Percentiles rank a stretch among this genome's conserved stretches.
Evolutionary conservation across 805 yeast genomes (phyloP).

Genomic region (Cephaloascus fragrans): DNA sequence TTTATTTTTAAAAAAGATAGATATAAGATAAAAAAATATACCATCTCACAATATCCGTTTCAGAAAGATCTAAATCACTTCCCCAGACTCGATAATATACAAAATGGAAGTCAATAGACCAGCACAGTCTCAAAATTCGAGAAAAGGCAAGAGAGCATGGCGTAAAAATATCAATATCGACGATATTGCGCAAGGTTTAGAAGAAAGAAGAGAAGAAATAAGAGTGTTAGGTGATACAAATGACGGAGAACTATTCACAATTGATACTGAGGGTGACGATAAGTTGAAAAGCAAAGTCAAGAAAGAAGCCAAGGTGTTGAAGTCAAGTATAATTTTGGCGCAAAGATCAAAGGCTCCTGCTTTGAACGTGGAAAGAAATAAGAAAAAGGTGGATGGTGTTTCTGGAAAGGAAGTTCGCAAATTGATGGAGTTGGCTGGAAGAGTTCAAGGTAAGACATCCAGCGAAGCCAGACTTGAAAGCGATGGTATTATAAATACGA

Average conservation of each 20-base stretch:
- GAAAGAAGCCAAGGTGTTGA: slow-evolving; percentile 33
- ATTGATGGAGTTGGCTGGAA: slow-evolving; percentile 71
- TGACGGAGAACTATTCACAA: slow-evolving; percentile 42
- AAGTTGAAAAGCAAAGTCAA: slow-evolving; percentile 22
- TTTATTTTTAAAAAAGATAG: no score
- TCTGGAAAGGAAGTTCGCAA: slow-evolving; percentile 51
- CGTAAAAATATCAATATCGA: slow-evolving; percentile 83
- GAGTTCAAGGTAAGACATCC: slow-evolving; percentile 44
- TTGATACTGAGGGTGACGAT: slow-evolving; percentile 61
- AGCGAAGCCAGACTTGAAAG: slow-evolving; percentile 43
- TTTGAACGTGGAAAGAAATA: slow-evolving; percentile 27
- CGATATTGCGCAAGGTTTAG: slow-evolving; percentile 66
- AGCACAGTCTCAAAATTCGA: slow-evolving; percentile 60
- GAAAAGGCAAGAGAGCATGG: slow-evolving; percentile 93
- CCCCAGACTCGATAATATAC: no score
- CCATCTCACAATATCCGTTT: no score
- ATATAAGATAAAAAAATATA: no score
- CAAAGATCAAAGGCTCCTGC: slow-evolving; percentile 74
- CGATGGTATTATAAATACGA: slow-evolving; percentile 52
- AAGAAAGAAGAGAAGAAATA: slow-evolving; percentile 54
- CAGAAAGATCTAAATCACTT: no score
- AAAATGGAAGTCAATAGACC: slow-evolving; percentile 39
- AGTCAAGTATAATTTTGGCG: slow-evolving; percentile 62
- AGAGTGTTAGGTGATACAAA: slow-evolving; percentile 39
- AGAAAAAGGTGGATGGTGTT: slow-evolving; percentile 48